Conservation (phyloP, 139 green algal genomes). For the Chlamydomonas schloesseri region DNA sequence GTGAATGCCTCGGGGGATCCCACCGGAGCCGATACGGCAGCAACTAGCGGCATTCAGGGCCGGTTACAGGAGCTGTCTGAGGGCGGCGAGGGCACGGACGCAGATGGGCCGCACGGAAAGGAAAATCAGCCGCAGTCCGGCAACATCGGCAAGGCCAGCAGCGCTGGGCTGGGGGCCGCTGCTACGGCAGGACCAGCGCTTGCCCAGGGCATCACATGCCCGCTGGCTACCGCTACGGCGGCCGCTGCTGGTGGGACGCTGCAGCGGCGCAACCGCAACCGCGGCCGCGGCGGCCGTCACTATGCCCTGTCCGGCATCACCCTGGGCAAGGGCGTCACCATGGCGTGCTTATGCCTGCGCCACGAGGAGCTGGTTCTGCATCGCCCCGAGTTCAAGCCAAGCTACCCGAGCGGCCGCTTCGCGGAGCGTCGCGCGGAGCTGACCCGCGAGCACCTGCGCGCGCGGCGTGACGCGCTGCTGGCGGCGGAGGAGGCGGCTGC, state of each 20-base stretch:
- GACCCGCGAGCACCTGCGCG: neutral
- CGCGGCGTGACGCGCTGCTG: conserved; percentile 1
- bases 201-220: no score
- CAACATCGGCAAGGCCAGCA: neutral
- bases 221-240: no score
- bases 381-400: neutral
- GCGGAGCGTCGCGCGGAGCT: conserved; percentile 10
- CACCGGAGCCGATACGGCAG: neutral
- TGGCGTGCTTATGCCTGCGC: conserved; percentile 74
- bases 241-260: no score
- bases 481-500: neutral
- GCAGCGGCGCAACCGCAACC: no score
- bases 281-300: no score
- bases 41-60: neutral
- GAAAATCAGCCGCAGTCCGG: neutral
- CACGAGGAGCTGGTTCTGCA: conserved; percentile 48
- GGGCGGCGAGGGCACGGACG: neutral
- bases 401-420: conserved; percentile 28
- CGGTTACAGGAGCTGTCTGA: neutral
- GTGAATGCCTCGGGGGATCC: no score
- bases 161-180: no score
- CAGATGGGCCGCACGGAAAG: neutral
- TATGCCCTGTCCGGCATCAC: no score
- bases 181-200: no score
- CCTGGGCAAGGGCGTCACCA: conserved; percentile 42